Evolutionary conservation across 352 stramenopile genomes (phyloP).

Genomic region (Peronospora belbahrii): DNA sequence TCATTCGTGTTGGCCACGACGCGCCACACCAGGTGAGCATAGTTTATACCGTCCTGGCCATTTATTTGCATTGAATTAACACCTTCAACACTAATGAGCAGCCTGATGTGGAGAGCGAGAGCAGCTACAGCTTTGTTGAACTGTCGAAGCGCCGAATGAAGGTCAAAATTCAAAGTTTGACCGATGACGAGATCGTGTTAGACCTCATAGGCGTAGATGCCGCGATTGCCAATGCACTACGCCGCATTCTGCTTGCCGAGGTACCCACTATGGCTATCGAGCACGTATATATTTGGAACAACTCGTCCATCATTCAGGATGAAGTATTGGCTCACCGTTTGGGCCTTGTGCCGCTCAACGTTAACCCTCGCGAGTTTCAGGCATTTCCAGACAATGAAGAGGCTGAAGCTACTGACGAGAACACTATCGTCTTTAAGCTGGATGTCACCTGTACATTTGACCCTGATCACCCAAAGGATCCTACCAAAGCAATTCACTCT

Average conservation of each 20-base stretch:
- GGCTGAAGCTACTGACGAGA: constrained; percentile 89
- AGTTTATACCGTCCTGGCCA: background rate
- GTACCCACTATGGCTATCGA: constrained; percentile 92
- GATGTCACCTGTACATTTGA: constrained; percentile 86
- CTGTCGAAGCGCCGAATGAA: constrained; percentile 80
- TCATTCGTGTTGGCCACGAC: constrained; percentile 68
- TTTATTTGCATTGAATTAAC: no score
- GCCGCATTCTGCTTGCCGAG: constrained; percentile 87
- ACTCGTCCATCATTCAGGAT: constrained; percentile 91
- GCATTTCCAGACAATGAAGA: constrained; percentile 83
- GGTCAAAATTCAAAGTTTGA: constrained; percentile 78
- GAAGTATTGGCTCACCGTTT: constrained; percentile 89
- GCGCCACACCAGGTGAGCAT: constrained; percentile 62
- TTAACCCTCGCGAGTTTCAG: constrained; percentile 83
- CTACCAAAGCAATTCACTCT: constrained; percentile 54
- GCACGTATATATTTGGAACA: constrained; percentile 92
- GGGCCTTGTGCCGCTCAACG: constrained; percentile 77
- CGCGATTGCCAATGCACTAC: constrained; percentile 88
- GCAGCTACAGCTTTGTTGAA: constrained; percentile 73
- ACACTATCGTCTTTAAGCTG: constrained; percentile 95
- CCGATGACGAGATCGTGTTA: constrained; percentile 87
- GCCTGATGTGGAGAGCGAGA: constrained; percentile 66
- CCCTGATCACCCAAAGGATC: constrained; percentile 55
- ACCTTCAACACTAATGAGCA: constrained; percentile 17
- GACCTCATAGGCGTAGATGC: constrained; percentile 88